Base-by-base conservation (phyloP, 495 filamentous ascomycete species). In the Apodospora peruviana region DNA sequence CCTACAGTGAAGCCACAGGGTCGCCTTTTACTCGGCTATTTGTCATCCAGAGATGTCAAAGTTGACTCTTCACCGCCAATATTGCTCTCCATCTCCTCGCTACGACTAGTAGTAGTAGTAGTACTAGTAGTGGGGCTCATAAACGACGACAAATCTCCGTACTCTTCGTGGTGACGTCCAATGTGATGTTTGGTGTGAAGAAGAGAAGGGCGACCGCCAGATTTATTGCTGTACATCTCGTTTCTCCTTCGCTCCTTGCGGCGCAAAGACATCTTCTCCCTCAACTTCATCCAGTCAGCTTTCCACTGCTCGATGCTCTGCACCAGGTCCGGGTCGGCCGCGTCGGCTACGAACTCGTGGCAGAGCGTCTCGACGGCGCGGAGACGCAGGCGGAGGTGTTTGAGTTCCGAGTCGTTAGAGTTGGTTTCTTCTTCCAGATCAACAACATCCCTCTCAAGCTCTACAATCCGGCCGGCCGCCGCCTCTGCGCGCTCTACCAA, bases 351-450 rank as follows among this genome's bases (percentile, higher is more conserved):
- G 73, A 64, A 67, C 48, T 66, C 62, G 20, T 65, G 43, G 44
- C 64, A 70, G 40, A 78, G 69, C 7, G 73, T 69, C 64, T 81
- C 73, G 52, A 81, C 69, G 40, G 75, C 73, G 22, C 76, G 70
- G 20, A 81, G 65, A 52, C 74, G 68, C 39, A 79, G 70, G 21
- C 75, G 72, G 16, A 81, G 68, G 58, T 72, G 74, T 34, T 68
- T 65, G 27, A 81, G 69, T 40, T 79, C 65, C 5, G 58, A 57
- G 25, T 68, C 59, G 43, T 58, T 57, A 27, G 46, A 40, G 9
- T 41, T 38, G 23, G 67, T 35, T 41, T 65, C 61, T 8, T 62
- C 59, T 41, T 65, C 68, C 72, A 80, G 65, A 24, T 77, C 69
- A 37, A 54, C 45, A 12, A 79, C 51, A 11, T 71, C 64, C 21